phyloP scores from a whole-genome alignment of 2,329 filamentous ascomycete genomes.

The Fusarium sp. region DNA sequence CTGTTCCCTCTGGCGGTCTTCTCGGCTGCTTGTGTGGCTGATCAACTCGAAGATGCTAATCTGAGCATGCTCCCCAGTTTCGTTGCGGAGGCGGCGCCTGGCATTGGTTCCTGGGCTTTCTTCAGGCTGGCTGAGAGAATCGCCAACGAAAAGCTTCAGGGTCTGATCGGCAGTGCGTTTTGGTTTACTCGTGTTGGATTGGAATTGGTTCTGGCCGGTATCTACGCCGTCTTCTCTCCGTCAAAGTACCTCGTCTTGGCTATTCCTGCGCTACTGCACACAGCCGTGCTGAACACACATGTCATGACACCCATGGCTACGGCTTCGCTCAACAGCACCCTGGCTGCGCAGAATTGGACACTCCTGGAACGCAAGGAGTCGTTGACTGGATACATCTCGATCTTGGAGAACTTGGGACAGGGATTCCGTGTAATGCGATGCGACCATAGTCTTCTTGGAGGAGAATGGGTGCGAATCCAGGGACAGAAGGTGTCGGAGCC shows the following conservation, averaged over 20 bases:
- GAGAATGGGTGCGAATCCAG: constrained; percentile 79
- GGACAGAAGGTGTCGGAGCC: constrained; percentile 77
- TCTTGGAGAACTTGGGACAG: constrained; percentile 79
- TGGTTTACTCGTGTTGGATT: constrained; percentile 78
- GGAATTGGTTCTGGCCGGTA: constrained; percentile 73
- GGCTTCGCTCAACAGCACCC: constrained; percentile 71
- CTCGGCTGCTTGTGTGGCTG: constrained; percentile 72
- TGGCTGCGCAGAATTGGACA: constrained; percentile 75
- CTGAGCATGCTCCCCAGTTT: constrained; percentile 66
- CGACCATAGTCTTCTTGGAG: constrained; percentile 93
- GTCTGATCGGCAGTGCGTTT: constrained; percentile 70
- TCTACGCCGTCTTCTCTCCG: constrained; percentile 75
- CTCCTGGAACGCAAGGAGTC: constrained; percentile 88
- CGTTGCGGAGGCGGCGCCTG: constrained; percentile 72
- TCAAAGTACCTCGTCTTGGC: constrained; percentile 75
- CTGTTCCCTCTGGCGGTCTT: constrained; percentile 76
- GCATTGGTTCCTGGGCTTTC: constrained; percentile 74
- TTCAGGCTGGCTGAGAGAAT: constrained; percentile 66
- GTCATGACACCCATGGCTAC: constrained; percentile 72
- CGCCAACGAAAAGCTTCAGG: constrained; percentile 55
- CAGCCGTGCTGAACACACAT: constrained; percentile 79
- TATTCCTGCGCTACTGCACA: constrained; percentile 79
- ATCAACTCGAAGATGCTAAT: constrained; percentile 72
- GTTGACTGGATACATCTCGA: constrained; percentile 90
- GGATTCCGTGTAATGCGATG: constrained; percentile 88